Evolutionary conservation across 331 rosid species (phyloP), one percentile per base, ranked within the genome.

Genomic region (Acacia concinna): DNA sequence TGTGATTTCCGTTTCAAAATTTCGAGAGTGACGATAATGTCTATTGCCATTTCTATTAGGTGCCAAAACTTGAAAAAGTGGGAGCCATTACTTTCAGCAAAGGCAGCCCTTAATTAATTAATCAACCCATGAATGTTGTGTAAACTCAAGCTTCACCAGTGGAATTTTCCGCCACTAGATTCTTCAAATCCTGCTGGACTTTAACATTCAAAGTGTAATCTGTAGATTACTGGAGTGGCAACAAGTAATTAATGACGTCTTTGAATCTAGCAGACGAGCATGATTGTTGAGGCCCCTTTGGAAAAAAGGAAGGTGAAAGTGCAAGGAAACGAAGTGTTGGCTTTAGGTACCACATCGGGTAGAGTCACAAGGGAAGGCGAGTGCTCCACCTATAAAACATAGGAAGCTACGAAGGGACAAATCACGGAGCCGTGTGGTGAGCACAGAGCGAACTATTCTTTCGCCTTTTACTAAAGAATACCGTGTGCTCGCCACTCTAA

Each of bases 331-430:
- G 1, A 59, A 28, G 35, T 12, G 66, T 4, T 1, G 20, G 34
- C 5, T 56, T 0, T 0, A 28, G 11, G 65, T 73, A 46, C 79
- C 85, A 77, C 75, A 77, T 52, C 52, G 79, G 0, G 4, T 0
- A 54, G 21, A 11, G 1, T 4, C 1, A 0, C 0, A 0, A 3
- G 6, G 1, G 17, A 5, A 68, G 31, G 69, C n/a, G 1, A 38
- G 40, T 38, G 2, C 14, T 13, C 32, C 1, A 5, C 0, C 0
- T 73, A 81, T 71, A 71, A 77, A 77, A 3, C 0, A 2, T 0
- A 30, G 11, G 4, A 6, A 4, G 14, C 3, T 0, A 0, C 0
- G 0, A 0, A 0, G 0, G 0, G 0, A 0, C 0, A 2, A 10
- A 0, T 0, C 9, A 47, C 52, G 78, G 52, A 71, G 81, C 69